phyloP scores from a whole-genome alignment of 2,329 filamentous ascomycete species.

The Aspergillus felis region DNA sequence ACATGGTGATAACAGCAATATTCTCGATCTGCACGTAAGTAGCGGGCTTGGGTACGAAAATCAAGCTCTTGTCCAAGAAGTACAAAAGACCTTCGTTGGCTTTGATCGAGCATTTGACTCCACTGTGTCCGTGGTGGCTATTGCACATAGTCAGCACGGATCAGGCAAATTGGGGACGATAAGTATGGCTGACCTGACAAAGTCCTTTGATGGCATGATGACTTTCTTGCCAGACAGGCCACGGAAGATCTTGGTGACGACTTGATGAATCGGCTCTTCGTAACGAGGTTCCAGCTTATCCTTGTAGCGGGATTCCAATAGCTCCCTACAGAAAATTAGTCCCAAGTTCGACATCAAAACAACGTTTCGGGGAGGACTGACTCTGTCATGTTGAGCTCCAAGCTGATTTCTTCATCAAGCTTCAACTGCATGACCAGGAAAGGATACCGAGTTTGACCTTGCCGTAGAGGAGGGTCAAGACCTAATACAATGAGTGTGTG shows the following conservation, averaged over 20 bases:
- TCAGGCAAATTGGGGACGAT: too few relatives aligned
- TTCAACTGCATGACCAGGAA: constrained; percentile 99
- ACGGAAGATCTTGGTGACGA: constrained; percentile 92
- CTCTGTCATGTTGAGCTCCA: constrained; percentile 94
- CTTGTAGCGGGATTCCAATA: constrained; percentile 80
- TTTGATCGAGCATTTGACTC: constrained; percentile 99
- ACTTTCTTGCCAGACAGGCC: constrained; percentile 94
- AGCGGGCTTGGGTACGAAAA: constrained; percentile 97
- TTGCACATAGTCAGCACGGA: constrained; percentile 3
- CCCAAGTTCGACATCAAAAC: background rate
- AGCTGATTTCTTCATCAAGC: constrained; percentile 92
- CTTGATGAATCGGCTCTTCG: constrained; percentile 87
- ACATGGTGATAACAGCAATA: constrained; percentile 87
- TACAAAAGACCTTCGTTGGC: constrained; percentile 97
- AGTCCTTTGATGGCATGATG: constrained; percentile 88
- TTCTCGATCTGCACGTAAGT: constrained; percentile 97
- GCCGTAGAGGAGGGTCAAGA: constrained; percentile 87
- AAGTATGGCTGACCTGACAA: constrained; percentile 59
- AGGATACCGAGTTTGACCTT: constrained; percentile 95
- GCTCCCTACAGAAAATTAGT: constrained; percentile 48
- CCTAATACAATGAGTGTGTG: constrained; percentile 94
- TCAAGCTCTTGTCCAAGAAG: constrained; percentile 95
- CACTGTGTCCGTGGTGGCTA: constrained; percentile 82
- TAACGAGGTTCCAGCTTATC: constrained; percentile 86
- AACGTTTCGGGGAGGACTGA: constrained; percentile 21